A percentile compares a stretch with the other conserved stretches of the same genome.
These are phyloP conservation scores for Candida tetrigidarum DNA, from an alignment of 1,139 yeast species.

Conservation along the genomic window DNA sequence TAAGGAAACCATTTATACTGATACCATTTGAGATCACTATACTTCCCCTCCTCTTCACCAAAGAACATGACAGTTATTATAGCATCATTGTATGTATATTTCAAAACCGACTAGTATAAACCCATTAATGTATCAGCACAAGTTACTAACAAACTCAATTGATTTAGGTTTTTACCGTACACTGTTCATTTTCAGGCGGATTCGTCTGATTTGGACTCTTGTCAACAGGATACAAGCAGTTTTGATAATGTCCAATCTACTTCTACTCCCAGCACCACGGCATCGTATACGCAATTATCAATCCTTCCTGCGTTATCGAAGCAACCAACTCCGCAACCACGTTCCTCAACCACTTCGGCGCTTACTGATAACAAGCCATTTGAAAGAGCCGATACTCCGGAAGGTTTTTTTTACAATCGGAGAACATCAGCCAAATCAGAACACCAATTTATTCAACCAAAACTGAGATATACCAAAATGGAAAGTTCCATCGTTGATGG, in stretches of 20 bases:
- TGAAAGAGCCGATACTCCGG: constrained; percentile 22
- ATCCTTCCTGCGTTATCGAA: constrained; percentile 25
- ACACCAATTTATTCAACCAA: constrained; percentile 47
- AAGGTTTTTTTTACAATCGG: constrained; percentile 32
- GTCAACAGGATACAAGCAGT: constrained; percentile 13
- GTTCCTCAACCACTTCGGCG: constrained; percentile 10
- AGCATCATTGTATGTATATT: constrained; percentile 60
- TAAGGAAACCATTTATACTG: neutral
- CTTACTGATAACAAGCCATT: constrained; percentile 9
- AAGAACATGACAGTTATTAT: constrained; percentile 57
- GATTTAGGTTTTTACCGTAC: constrained; percentile 63
- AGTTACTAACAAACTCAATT: constrained; percentile 10
- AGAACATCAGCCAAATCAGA: constrained; percentile 10
- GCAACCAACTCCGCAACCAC: constrained; percentile 16
- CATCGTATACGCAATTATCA: constrained; percentile 18
- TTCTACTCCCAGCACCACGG: constrained; percentile 5
- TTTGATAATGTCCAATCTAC: constrained; percentile 10
- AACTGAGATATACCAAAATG: constrained; percentile 34
- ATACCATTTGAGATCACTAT: neutral
- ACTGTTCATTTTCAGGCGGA: constrained; percentile 69
- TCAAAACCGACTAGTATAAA: neutral
- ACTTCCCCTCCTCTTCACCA: neutral
- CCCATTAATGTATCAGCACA: constrained; percentile 6
- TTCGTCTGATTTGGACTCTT: constrained; percentile 12
- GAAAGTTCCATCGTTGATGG: constrained; percentile 45